Evolutionary conservation across 768 basidiomycete genomes (phyloP), one percentile per base, ranked within the genome.

Genomic region (Rhodotorula babjevae): DNA sequence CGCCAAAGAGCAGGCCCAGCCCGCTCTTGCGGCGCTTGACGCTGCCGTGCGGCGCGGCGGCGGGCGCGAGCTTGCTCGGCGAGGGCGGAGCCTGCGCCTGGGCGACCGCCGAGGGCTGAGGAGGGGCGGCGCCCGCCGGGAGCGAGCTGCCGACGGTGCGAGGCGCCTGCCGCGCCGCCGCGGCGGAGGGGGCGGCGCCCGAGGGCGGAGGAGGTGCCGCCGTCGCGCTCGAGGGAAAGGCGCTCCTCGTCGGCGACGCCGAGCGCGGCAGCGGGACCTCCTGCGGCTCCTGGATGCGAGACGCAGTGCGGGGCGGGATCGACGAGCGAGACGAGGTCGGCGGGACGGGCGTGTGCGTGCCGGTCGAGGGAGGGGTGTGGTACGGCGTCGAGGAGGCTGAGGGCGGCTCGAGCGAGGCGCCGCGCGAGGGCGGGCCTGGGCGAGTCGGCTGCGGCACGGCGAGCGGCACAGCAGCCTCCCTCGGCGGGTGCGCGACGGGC

Each of bases 1-100:
- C n/a, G 50, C 49, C 36, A 40, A 72, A 72, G 18, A 72, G 44
- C 7, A 60, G 29, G 7, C 71, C 71, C 40, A 72, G 61, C 12
- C 61, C 66, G 65, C 61, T 63, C 61, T 67, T 67, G 55, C 71
- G 71, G 3, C 71, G 71, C 52, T 67, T 72, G 57, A 72, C 71
- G 0, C 50, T 47, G 16, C 57, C 3, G 21, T 3, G 29, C n/a
- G 21, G 16, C 12, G 63, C 59, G 1, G 61, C 33, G 2, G 44
- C 44, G 14, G 44, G 65, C 64, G 60, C 66, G 60, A 23, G 65
- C 50, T 25, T 25, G 50, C 1, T 53, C 18, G 31, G 44, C 44
- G 21, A 46, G 29, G 18, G 64, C 15, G 33, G 60, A 14, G 6
- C 36, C 16, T 2, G 63, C 49, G n/a, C 47, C 62, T 6, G 56